These are phyloP conservation scores for Suillus spraguei DNA, from an alignment of 768 basidiomycete species.

Conservation along the genomic window DNA sequence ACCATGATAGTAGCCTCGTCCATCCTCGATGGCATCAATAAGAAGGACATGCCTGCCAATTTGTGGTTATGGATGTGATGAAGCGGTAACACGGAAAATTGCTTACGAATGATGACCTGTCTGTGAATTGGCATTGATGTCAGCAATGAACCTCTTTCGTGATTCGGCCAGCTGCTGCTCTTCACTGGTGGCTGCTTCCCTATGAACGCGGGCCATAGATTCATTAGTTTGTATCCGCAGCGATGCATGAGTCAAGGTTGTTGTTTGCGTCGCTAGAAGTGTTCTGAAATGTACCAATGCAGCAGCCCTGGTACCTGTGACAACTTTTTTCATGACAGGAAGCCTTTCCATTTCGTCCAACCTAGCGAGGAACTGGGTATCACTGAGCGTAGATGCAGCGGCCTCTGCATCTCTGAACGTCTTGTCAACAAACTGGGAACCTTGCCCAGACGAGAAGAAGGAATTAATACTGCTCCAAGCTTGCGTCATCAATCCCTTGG, in stretches of 20 bases:
- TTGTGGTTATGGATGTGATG: background rate
- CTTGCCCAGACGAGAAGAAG: background rate
- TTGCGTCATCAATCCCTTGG: background rate
- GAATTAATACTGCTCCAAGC: background rate
- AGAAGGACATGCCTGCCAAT: slow-evolving; percentile 10
- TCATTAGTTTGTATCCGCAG: slow-evolving; percentile 16
- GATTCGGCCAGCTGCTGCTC: slow-evolving; percentile 15
- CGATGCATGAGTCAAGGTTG: slow-evolving; percentile 9
- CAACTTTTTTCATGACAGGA: slow-evolving; percentile 10
- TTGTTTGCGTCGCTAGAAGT: background rate
- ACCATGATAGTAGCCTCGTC: background rate
- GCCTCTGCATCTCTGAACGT: slow-evolving; percentile 11
- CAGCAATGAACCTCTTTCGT: slow-evolving; percentile 21
- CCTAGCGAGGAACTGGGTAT: slow-evolving; percentile 19
- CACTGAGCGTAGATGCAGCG: slow-evolving; percentile 6
- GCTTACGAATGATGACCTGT: slow-evolving; percentile 13
- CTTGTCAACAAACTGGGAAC: slow-evolving; percentile 5
- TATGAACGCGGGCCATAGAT: background rate
- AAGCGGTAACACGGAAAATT: background rate
- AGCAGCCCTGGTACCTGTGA: background rate
- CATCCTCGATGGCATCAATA: slow-evolving; percentile 10
- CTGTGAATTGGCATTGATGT: slow-evolving; percentile 21
- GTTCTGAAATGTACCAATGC: background rate
- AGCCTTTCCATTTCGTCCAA: slow-evolving; percentile 10
- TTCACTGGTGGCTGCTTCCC: slow-evolving; percentile 9